Conservation (phyloP, 73 alveolate genomes). For the Paramecium bursaria region DNA sequence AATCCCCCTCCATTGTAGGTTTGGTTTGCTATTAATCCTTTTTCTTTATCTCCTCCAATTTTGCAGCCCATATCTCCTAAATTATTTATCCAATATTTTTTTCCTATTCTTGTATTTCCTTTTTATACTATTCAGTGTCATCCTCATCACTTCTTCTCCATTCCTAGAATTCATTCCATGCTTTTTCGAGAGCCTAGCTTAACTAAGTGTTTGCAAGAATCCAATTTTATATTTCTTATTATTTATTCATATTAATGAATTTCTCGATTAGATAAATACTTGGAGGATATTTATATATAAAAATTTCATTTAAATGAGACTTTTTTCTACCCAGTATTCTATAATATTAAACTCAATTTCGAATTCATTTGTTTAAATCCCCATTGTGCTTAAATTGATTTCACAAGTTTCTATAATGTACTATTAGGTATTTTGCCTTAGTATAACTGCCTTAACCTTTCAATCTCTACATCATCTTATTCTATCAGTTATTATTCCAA, state of each 20-base stretch:
- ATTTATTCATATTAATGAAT: neutral
- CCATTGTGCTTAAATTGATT: slow-evolving; percentile 41
- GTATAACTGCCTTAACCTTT: neutral
- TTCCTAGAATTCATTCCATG: slow-evolving; percentile 34
- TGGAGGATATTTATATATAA: too few species aligned
- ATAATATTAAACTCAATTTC: neutral
- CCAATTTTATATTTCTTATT: slow-evolving; percentile 44
- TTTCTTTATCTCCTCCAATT: slow-evolving; percentile 9
- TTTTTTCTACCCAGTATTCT: too few species aligned
- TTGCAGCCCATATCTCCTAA: slow-evolving; percentile 39
- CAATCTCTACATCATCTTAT: slow-evolving; percentile 15
- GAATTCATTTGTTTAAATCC: slow-evolving; percentile 48
- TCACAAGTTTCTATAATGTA: slow-evolving; percentile 5
- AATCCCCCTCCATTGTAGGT: slow-evolving; percentile 17
- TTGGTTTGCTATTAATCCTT: neutral
- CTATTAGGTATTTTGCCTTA: slow-evolving; percentile 53
- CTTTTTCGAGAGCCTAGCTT: slow-evolving; percentile 32
- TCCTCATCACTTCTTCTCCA: slow-evolving; percentile 10
- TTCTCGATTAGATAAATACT: too few species aligned
- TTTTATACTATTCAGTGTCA: neutral
- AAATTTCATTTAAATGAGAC: too few species aligned
- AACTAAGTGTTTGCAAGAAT: slow-evolving; percentile 50
- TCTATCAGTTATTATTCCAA: slow-evolving; percentile 14
- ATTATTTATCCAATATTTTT: slow-evolving; percentile 39
- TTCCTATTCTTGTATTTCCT: slow-evolving; percentile 25